Percentiles rank a stretch among this genome's conserved stretches.
phyloP scores from a whole-genome alignment of 768 basidiomycete genomes.

The Leccinum disarticulatum region DNA sequence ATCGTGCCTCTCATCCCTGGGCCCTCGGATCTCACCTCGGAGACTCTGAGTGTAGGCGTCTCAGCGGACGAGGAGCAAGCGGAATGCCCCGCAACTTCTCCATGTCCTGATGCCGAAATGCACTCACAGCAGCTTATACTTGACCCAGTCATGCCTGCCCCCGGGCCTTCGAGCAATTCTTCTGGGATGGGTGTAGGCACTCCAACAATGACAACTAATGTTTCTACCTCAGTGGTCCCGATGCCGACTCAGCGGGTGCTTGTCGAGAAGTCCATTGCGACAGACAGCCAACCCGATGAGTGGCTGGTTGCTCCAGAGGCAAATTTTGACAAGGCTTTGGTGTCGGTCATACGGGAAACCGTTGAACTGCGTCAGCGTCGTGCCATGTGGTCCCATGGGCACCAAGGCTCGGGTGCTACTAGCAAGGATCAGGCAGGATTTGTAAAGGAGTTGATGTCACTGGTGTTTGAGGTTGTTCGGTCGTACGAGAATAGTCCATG shows the following conservation, averaged over 20 bases:
- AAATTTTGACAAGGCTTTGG: background rate
- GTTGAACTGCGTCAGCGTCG: background rate
- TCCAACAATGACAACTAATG: background rate
- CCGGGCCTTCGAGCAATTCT: no score
- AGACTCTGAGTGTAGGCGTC: no score
- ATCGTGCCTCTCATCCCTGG: no score
- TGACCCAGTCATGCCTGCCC: no score
- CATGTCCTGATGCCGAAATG: background rate
- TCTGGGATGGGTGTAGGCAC: background rate
- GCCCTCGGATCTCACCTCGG: no score
- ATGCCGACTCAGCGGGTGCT: background rate
- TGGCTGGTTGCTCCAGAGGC: background rate
- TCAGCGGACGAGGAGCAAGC: background rate
- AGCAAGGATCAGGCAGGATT: background rate
- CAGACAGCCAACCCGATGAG: background rate
- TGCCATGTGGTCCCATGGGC: background rate
- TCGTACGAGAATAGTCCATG: background rate
- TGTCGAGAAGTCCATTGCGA: background rate
- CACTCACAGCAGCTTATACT: no score
- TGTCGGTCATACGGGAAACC: background rate
- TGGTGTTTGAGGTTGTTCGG: background rate
- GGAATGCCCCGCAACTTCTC: background rate
- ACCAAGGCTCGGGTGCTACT: background rate
- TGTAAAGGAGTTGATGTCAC: background rate
- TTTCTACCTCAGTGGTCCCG: background rate